Percentiles rank a stretch among this genome's conserved stretches.
These are phyloP conservation scores for Berberis thunbergii DNA, from an alignment of 164 flowering plant genomes.

Conservation along the genomic window DNA sequence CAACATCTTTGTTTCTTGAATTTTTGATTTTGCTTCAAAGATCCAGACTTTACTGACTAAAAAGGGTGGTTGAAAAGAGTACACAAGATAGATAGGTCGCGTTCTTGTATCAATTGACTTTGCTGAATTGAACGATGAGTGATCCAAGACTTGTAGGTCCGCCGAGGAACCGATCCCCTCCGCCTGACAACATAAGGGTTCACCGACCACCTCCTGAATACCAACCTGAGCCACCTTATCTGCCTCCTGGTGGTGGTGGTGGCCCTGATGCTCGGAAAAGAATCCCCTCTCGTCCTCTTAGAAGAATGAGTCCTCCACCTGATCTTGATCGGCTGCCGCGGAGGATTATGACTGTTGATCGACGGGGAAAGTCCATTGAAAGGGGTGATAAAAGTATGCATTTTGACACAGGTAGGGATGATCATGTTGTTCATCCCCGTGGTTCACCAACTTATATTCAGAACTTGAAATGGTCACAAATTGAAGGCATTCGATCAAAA, in stretches of 20 bases:
- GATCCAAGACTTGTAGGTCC: conserved; percentile 3
- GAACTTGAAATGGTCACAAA: conserved; percentile 9
- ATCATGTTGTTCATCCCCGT: no score
- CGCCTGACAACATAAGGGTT: conserved; percentile 1
- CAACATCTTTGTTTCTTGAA: no score
- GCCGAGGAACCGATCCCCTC: conserved; percentile 8
- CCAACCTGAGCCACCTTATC: background rate
- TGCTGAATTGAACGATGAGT: conserved; percentile 2
- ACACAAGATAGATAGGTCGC: no score
- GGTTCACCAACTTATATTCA: background rate
- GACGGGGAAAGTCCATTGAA: conserved; percentile 14
- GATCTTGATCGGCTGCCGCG: conserved; percentile 2
- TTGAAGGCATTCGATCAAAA: conserved; percentile 6
- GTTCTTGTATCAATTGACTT: no score
- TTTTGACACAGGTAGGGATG: conserved; percentile 9
- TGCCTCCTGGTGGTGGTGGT: background rate
- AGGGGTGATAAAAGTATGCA: conserved; percentile 13
- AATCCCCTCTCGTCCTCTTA: background rate
- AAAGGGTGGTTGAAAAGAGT: no score
- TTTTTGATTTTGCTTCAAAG: no score
- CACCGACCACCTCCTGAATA: background rate
- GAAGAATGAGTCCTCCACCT: conserved; percentile 8
- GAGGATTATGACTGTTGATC: conserved; percentile 4
- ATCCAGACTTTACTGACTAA: no score
- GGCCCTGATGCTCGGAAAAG: background rate